A percentile compares a stretch with the other conserved stretches of the same genome.
These are phyloP conservation scores for Xanthoparmelia taractica DNA, from an alignment of 495 filamentous ascomycete species.

Conservation along the genomic window DNA sequence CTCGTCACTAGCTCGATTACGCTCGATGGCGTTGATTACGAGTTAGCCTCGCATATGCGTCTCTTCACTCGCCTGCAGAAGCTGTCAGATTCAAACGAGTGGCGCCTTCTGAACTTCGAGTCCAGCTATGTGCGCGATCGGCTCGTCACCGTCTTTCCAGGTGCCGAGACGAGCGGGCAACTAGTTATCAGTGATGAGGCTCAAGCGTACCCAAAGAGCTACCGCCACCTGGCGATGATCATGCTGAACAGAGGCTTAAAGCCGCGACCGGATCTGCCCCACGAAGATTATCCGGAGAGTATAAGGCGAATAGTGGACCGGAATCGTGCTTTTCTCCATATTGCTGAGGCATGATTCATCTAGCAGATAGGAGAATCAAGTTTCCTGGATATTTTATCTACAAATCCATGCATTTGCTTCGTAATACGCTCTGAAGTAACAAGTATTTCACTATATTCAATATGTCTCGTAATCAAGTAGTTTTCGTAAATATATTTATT, in stretches of 20 bases:
- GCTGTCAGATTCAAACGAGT: constrained; percentile 5
- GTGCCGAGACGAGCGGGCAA: not conserved
- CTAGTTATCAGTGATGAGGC: not conserved
- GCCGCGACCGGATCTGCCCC: constrained; percentile 12
- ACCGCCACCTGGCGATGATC: constrained; percentile 11
- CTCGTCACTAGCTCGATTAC: constrained; percentile 8
- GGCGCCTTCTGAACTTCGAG: constrained; percentile 12
- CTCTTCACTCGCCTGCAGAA: constrained; percentile 8
- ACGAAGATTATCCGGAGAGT: constrained; percentile 2
- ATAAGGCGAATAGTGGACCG: not conserved
- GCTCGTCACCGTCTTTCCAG: constrained; percentile 8
- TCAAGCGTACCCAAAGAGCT: constrained; percentile 11
- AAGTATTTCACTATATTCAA: too few species aligned
- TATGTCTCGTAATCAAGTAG: too few species aligned
- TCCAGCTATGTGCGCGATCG: constrained; percentile 16
- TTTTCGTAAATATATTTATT: too few species aligned
- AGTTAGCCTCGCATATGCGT: constrained; percentile 10
- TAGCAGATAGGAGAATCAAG: not conserved
- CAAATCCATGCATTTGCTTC: too few species aligned
- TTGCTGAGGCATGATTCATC: not conserved
- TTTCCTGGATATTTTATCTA: not conserved
- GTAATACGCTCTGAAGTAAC: too few species aligned
- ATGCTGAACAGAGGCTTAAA: constrained; percentile 10
- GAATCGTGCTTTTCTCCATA: constrained; percentile 3
- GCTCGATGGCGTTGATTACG: constrained; percentile 7